A percentile compares a stretch with the other conserved stretches of the same genome.
Evolutionary conservation across 805 yeast species (phyloP).

Genomic region (Candida fluviatilis): DNA sequence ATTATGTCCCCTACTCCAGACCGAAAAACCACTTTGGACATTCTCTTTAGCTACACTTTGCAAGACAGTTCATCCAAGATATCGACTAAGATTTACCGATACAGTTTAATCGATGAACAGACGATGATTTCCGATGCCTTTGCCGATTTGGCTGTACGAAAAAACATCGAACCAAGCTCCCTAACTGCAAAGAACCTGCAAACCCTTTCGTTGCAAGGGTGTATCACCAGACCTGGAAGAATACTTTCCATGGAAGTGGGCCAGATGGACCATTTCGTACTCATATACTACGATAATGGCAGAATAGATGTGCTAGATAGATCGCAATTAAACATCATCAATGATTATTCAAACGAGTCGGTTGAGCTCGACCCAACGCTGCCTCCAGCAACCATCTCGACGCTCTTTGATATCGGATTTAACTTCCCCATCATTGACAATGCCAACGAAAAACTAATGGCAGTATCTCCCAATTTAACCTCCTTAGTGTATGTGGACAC

Average conservation of each 20-base stretch:
- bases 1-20: slow-evolving; percentile 44
- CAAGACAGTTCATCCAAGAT: slow-evolving; percentile 11
- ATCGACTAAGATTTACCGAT: slow-evolving; percentile 24
- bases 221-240: slow-evolving; percentile 19
- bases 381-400: slow-evolving; percentile 30
- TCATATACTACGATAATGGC: slow-evolving; percentile 42
- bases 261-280: slow-evolving; percentile 36
- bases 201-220: slow-evolving; percentile 24
- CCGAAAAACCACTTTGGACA: slow-evolving; percentile 40
- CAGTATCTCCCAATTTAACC: slow-evolving; percentile 50
- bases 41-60: slow-evolving; percentile 39
- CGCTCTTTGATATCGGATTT: slow-evolving; percentile 54
- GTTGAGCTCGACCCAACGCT: not conserved
- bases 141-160: slow-evolving; percentile 24
- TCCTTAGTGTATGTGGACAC: slow-evolving; percentile 30
- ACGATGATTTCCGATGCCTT: slow-evolving; percentile 27
- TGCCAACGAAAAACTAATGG: slow-evolving; percentile 26
- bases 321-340: slow-evolving; percentile 19
- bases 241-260: slow-evolving; percentile 29
- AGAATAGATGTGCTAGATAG: slow-evolving; percentile 44
- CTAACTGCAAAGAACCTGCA: not conserved
- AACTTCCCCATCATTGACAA: slow-evolving; percentile 30
- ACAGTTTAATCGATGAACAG: slow-evolving; percentile 19
- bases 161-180: slow-evolving; percentile 8
- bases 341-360: slow-evolving; percentile 4